A percentile compares a stretch with the other conserved stretches of the same genome.
Conservation (phyloP, 257 asterid species). For the Solanum medicagineum region DNA sequence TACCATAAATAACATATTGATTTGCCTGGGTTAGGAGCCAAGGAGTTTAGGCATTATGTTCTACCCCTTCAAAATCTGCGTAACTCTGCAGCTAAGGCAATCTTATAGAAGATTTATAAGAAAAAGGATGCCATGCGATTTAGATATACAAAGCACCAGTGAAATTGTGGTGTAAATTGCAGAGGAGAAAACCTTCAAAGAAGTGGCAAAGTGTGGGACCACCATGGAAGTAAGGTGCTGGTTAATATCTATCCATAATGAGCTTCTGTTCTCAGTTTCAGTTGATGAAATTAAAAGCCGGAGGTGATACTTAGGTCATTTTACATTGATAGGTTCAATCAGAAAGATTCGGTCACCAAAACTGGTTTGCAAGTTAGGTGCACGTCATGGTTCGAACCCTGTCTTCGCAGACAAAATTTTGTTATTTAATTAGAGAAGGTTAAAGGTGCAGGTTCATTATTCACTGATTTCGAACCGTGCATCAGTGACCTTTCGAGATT, state of each 20-base stretch:
- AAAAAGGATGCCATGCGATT: neutral
- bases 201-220: neutral
- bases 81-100: neutral
- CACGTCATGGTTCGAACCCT: neutral
- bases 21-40: neutral
- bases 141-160: neutral
- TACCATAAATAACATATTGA: neutral
- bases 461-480: neutral
- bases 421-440: neutral
- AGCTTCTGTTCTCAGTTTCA: neutral
- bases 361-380: neutral
- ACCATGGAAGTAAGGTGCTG: neutral
- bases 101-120: neutral
- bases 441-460: neutral
- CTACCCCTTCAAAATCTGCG: neutral
- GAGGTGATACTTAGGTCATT: neutral
- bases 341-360: neutral
- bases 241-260: neutral
- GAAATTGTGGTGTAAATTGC: neutral
- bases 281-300: neutral
- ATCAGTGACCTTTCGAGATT: neutral
- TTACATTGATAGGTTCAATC: neutral
- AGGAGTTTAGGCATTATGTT: neutral
- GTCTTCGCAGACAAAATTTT: neutral
- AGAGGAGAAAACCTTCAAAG: neutral